These are phyloP conservation scores for Candida lessepsii DNA, from an alignment of 805 yeast genomes.

Conservation along the genomic window DNA sequence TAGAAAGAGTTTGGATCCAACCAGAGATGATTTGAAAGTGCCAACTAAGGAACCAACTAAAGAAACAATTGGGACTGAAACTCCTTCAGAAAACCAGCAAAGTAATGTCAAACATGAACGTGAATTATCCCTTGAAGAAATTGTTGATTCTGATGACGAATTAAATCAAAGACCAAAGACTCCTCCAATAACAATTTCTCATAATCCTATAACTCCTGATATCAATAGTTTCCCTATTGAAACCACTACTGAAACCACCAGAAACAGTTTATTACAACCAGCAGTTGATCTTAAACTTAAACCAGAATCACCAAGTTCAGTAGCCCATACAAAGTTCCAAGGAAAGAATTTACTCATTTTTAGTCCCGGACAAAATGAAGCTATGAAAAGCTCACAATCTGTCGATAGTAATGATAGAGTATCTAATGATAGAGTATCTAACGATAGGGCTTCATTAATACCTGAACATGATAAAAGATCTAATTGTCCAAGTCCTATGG, in stretches of 20 bases:
- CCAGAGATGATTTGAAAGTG: no score
- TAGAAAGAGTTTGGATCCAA: conserved; percentile 5
- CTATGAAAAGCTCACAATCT: conserved; percentile 16
- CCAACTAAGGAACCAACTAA: no score
- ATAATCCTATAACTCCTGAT: conserved; percentile 8
- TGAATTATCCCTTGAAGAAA: conserved; percentile 40
- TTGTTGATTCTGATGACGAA: conserved; percentile 41
- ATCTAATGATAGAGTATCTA: no score
- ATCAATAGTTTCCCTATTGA: neutral
- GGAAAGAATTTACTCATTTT: conserved; percentile 36
- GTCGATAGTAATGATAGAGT: conserved; percentile 6
- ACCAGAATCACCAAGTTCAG: conserved; percentile 15
- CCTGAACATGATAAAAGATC: conserved; percentile 20
- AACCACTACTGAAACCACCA: neutral
- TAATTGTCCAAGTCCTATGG: conserved; percentile 39
- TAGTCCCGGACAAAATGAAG: conserved; percentile 40
- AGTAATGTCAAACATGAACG: conserved; percentile 18
- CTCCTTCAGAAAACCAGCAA: no score
- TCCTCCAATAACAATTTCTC: conserved; percentile 3
- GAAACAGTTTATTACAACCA: conserved; percentile 15
- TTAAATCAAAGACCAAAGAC: conserved; percentile 14
- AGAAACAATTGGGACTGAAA: no score
- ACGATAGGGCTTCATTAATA: conserved; percentile 4
- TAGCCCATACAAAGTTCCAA: conserved; percentile 19
- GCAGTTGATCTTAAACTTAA: conserved; percentile 17